These are phyloP conservation scores for Solanum hybrid DNA, from an alignment of 305 asterid genomes.

Conservation along the genomic window DNA sequence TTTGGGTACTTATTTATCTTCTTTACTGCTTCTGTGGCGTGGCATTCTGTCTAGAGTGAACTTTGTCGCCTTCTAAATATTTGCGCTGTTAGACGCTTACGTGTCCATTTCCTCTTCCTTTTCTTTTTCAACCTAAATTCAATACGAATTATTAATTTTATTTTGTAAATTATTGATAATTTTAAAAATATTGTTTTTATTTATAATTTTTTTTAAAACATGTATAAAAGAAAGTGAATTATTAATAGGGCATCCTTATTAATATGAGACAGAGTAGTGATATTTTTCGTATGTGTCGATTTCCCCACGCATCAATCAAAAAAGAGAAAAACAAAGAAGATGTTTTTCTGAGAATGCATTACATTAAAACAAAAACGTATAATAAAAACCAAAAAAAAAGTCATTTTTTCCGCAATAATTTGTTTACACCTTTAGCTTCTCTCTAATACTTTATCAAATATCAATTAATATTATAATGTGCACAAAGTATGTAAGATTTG, in stretches of 20 bases:
- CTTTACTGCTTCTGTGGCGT: neutral
- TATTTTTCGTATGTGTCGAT: neutral
- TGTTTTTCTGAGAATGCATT: neutral
- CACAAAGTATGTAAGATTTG: neutral
- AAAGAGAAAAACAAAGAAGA: neutral
- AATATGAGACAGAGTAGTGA: neutral
- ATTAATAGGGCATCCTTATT: neutral
- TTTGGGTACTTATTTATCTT: neutral
- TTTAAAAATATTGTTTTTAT: no score
- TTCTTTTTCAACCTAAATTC: neutral
- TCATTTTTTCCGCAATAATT: neutral
- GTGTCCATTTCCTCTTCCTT: neutral
- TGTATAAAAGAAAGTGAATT: neutral
- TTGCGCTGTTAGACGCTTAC: neutral
- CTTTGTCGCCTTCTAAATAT: neutral
- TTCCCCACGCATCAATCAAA: neutral
- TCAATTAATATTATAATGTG: neutral
- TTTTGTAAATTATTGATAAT: no score
- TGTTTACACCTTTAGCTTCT: neutral
- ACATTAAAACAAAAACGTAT: neutral
- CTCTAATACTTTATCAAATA: neutral
- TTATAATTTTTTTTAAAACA: neutral
- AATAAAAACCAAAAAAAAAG: neutral
- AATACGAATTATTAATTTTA: no score
- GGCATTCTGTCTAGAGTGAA: neutral